Base-by-base conservation (phyloP, 306 rosid genomes). In the Medicago arabica region DNA sequence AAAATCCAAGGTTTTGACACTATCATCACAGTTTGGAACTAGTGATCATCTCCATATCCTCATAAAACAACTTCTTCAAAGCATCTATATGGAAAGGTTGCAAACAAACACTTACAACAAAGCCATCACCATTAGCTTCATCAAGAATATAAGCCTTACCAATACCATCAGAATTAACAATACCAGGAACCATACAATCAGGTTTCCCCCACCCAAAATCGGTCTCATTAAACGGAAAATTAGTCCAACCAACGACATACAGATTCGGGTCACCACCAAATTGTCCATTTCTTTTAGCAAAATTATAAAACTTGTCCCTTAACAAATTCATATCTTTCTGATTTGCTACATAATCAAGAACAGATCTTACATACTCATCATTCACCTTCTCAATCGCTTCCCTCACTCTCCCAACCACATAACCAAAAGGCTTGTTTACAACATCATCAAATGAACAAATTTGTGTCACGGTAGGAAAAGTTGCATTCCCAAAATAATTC, bases 201-300 rank as follows among this genome's bases (percentile, higher is more conserved):
- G 86, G 86, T 9, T 64, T 10, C 4, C 85, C 83, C 87, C 85
- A 77, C 36, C 85, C 85, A 50, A 81, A 84, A 63, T 84, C 81
- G 5, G 58, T 16, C 12, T 0, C 73, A 57, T 25, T 47, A 28
- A 38, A 63, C 1, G 46, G 36, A 69, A 84, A 81, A 43, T 84
- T 84, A 0, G 38, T 55, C 88, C 88, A 84, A 9, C 78, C 57
- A 12, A 71, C 76, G 28, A 81, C 13, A 34, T 6, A 57, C 9
- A 84, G 12, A 74, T 81, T 84, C 0, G 85, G 83, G 43, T 84
- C 39, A 13, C 39, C 66, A 34, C 66, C 41, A 13, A 25, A 28
- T 28, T 28, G 66, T 60, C 19, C 66, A 28, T 60, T 60, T 25
- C 40, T 60, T 60, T 34, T 28, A 28, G 6, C 66, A 28, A 28